Conservation (phyloP, 345 rosid genomes). For the Punica granatum region DNA sequence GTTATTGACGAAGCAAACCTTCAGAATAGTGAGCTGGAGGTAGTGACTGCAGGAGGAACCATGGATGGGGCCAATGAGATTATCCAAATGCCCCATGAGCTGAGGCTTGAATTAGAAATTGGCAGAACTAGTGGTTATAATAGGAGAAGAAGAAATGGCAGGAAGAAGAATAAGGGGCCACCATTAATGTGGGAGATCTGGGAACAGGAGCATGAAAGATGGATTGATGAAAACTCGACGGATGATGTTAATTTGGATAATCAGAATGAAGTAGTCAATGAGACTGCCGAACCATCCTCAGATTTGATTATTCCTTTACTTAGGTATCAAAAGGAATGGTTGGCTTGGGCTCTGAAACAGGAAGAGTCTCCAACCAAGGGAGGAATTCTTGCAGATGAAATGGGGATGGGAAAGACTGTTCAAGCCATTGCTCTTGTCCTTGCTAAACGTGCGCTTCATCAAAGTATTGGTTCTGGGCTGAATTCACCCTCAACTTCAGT, state of each 20-base stretch:
- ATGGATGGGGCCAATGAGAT: neutral
- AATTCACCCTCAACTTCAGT: constrained; percentile 12
- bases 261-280: constrained; percentile 35
- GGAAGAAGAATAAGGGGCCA: constrained; percentile 15
- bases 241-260: constrained; percentile 53
- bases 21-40: neutral
- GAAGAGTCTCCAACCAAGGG: constrained; percentile 61
- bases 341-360: constrained; percentile 90
- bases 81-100: neutral
- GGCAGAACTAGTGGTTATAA: neutral
- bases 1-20: neutral
- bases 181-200: constrained; percentile 60
- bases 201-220: constrained; percentile 61
- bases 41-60: neutral
- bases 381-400: constrained; percentile 98
- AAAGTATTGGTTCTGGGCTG: constrained; percentile 12
- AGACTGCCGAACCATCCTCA: constrained; percentile 57
- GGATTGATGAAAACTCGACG: constrained; percentile 46
- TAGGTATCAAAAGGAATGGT: constrained; percentile 92
- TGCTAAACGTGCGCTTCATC: constrained; percentile 44
- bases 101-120: neutral
- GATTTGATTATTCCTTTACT: constrained; percentile 65
- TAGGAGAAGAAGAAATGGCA: constrained; percentile 23
- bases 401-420: constrained; percentile 99
- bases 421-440: constrained; percentile 96